A percentile compares a stretch with the other conserved stretches of the same genome.
phyloP scores from a whole-genome alignment of 176 grass and related monocot genomes.

The Thinopyrum elongatum region DNA sequence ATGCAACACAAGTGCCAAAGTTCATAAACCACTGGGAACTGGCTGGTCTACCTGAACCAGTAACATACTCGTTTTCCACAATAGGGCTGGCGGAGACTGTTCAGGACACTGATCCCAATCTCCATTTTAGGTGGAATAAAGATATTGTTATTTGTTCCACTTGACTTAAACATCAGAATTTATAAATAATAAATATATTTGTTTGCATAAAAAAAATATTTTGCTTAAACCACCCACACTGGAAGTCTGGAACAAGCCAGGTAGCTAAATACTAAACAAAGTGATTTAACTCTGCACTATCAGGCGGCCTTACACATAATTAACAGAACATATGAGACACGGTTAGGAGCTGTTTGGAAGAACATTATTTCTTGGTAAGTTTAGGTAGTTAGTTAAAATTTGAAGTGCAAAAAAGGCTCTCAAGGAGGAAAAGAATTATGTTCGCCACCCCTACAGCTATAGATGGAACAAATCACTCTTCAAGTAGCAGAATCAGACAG shows the following conservation, averaged over 20 bases:
- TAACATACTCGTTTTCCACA: not conserved
- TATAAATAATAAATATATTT: not conserved
- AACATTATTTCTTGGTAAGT: not conserved
- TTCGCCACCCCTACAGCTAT: not conserved
- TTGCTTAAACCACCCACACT: not conserved
- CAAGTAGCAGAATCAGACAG: not conserved
- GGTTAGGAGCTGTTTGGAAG: not conserved
- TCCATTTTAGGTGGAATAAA: not conserved
- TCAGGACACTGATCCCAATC: not conserved
- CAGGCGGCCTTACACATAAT: not conserved
- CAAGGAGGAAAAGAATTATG: not conserved
- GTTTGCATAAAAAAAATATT: not conserved
- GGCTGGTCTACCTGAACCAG: not conserved
- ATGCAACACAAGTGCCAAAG: not conserved
- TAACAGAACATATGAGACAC: not conserved
- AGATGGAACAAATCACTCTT: not conserved
- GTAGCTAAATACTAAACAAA: not conserved
- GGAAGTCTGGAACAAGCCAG: not conserved
- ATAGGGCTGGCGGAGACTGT: not conserved
- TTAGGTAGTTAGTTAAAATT: not conserved
- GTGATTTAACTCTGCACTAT: not conserved
- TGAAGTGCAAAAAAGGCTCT: not conserved
- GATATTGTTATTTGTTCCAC: not conserved
- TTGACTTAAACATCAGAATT: not conserved
- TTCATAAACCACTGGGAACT: slow-evolving; percentile 5